Evolutionary conservation across 345 rosid genomes (phyloP).

Genomic region (Syzygium grande): DNA sequence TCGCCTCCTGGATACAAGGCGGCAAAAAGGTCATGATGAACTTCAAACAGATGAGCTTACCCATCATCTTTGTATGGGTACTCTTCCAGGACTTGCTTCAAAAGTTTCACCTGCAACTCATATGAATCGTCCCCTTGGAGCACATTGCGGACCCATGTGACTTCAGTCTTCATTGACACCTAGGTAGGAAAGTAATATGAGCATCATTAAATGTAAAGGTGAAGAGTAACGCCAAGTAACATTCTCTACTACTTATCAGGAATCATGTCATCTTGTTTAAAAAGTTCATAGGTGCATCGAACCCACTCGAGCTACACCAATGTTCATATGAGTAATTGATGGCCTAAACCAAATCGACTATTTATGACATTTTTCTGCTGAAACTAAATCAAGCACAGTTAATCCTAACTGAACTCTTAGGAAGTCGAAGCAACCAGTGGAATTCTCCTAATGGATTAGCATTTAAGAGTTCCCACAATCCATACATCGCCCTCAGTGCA

Average conservation of each 20-base stretch:
- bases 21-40: background rate
- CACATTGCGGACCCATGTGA: conserved; percentile 73
- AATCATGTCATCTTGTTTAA: background rate
- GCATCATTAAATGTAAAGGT: background rate
- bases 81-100: conserved; percentile 83
- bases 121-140: conserved; percentile 81
- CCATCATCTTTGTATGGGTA: conserved; percentile 96
- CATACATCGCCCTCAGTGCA: background rate
- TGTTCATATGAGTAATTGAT: background rate
- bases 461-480: background rate
- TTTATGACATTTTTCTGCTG: background rate
- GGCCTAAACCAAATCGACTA: background rate
- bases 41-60: conserved; percentile 11
- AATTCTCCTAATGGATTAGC: background rate
- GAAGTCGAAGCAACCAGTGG: background rate
- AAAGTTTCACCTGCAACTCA: conserved; percentile 83
- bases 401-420: background rate
- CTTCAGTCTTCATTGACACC: conserved; percentile 98
- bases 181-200: background rate
- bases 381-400: background rate
- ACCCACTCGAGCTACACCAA: background rate
- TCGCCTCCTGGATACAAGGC: background rate
- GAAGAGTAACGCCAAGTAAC: background rate
- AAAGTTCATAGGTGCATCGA: background rate
- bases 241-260: background rate